Evolutionary conservation across 768 basidiomycete genomes (phyloP), one percentile per base, ranked within the genome.

Genomic region (Kwoniella europaea): DNA sequence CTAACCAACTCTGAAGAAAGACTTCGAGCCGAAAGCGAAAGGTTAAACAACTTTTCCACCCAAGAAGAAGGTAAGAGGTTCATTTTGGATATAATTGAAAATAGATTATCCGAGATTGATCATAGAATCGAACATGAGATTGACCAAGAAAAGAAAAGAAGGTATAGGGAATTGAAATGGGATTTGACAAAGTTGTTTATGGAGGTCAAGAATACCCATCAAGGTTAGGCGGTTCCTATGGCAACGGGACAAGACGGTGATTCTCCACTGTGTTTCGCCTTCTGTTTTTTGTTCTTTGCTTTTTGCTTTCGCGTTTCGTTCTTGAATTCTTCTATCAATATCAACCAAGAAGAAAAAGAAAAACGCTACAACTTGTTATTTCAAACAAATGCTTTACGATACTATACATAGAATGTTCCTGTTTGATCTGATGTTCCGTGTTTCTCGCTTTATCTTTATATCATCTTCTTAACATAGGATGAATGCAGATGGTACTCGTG

Each of bases 61-160:
- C 12, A 50, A 18, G 46, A 50, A 18, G 24, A 58, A 58, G 24
- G 29, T 10, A 58, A 2, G 2, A 58, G 4, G 2, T 58, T 27
- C 29, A 29, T 29, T n/a, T 15, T 58, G 20, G 27, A 35, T 58
- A 27, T 58, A 13, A 35, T 58, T 4, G 57, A 58, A 24, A 35
- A 27, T 29, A 58, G 57, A 35, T 16, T 58, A 27, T 20, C 57
- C 12, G 57, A 58, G 15, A 35, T 58, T 18, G 57, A 58, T 58
- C 7, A 35, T 58, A 10, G 27, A 4, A 27, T 58, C 12, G 5
- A 15, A n/a, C 12, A 13, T 7, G 57, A 58, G 27, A 41, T 6
- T 0, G 13, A 58, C 18, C 22, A 41, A 10, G 57, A 16, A 4
- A 20, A 35, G 29, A 16, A 4, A 24, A 24, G 7, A n/a, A 24